Conservation (phyloP, 306 rosid genomes). For the Cicer arietinum region DNA sequence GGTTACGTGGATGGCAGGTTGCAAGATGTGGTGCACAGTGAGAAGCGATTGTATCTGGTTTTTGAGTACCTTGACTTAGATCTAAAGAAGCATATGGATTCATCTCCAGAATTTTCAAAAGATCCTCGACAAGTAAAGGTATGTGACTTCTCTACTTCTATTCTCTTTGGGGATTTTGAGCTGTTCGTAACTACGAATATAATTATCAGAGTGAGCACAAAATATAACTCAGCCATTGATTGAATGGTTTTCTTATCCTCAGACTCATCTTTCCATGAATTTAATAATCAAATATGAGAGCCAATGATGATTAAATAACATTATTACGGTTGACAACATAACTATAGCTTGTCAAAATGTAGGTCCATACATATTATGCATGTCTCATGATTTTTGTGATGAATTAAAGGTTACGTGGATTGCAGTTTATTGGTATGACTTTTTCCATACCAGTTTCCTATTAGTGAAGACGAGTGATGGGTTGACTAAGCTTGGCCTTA, state of each 20-base stretch:
- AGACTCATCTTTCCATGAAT: constrained; percentile 29
- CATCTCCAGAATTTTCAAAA: constrained; percentile 88
- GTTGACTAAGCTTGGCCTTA: constrained; percentile 24
- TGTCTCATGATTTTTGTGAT: constrained; percentile 19
- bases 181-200: background rate
- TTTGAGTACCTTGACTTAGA: constrained; percentile 97
- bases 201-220: constrained; percentile 3
- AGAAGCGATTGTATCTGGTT: constrained; percentile 92
- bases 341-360: constrained; percentile 40
- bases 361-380: constrained; percentile 23
- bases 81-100: constrained; percentile 97
- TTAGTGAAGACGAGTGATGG: constrained; percentile 28
- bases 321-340: constrained; percentile 22
- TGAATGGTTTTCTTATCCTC: constrained; percentile 17
- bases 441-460: constrained; percentile 28
- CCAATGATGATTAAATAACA: constrained; percentile 12
- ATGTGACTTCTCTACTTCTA: constrained; percentile 41
- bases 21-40: constrained; percentile 95
- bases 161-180: constrained; percentile 13
- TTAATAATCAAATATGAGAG: constrained; percentile 37
- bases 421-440: constrained; percentile 12
- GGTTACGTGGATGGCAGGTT: constrained; percentile 60
- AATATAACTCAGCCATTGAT: background rate
- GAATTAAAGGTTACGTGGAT: background rate
- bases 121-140: constrained; percentile 86